These are phyloP conservation scores for Protomyces inundatus DNA, from an alignment of 1,139 yeast species.

Conservation along the genomic window DNA sequence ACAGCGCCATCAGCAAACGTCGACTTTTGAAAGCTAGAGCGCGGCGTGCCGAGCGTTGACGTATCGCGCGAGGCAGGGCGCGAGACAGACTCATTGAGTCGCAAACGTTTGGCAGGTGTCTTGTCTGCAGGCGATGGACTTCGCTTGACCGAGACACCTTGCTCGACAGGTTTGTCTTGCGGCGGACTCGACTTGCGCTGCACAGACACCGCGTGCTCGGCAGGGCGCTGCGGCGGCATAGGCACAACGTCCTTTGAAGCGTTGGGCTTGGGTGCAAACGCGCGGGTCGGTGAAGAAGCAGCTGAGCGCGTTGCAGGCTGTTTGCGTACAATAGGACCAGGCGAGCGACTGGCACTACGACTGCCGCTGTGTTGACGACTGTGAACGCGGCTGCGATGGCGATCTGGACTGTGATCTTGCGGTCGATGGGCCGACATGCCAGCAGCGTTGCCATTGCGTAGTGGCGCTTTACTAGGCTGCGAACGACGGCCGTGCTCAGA, in stretches of 20 bases:
- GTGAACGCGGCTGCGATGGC: not conserved
- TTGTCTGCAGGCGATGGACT: not conserved
- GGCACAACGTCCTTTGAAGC: no score
- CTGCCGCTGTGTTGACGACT: not conserved
- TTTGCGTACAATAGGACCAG: no score
- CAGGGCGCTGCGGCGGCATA: no score
- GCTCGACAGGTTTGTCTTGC: not conserved
- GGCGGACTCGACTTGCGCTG: no score
- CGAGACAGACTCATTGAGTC: not conserved
- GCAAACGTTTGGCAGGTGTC: not conserved
- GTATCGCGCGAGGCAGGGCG: not conserved
- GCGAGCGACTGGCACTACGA: not conserved
- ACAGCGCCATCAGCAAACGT: conserved; percentile 33
- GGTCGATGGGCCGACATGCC: not conserved
- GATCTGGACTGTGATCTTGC: not conserved
- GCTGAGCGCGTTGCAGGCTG: no score
- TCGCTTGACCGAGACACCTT: not conserved
- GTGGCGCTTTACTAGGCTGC: no score
- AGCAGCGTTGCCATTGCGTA: not conserved
- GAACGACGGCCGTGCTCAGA: no score
- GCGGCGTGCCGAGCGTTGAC: not conserved
- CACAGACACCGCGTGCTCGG: no score
- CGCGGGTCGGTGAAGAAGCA: no score
- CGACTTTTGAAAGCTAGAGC: not conserved
- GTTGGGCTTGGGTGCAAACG: no score